Conservation (phyloP, 371 early-diverging fungal genomes). For the Dinochytrium kinnereticum region DNA sequence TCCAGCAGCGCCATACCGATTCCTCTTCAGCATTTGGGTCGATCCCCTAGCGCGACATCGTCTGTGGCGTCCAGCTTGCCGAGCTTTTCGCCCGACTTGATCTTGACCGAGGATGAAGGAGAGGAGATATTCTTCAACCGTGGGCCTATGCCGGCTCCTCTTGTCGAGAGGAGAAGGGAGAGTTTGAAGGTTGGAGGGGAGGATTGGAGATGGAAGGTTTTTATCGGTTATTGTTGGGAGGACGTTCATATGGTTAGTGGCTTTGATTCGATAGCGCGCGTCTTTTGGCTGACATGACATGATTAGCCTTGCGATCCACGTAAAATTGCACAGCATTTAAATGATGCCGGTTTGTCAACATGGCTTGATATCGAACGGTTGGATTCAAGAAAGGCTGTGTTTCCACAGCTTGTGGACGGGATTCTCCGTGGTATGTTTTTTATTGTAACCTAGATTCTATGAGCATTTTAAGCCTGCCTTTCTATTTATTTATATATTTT, state of each 20-base stretch:
- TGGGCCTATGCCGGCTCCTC: conserved; percentile 3
- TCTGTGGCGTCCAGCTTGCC: not conserved
- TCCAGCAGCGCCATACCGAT: not conserved
- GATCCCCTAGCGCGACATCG: not conserved
- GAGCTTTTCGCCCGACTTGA: conserved; percentile 5
- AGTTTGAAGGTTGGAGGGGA: not conserved
- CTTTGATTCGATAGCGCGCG: not conserved
- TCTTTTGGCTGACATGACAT: not conserved
- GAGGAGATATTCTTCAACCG: not conserved
- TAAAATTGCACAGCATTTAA: conserved; percentile 12
- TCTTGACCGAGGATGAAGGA: conserved; percentile 9
- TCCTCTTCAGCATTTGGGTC: not conserved
- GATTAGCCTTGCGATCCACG: conserved; percentile 18
- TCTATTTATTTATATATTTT: not conserved
- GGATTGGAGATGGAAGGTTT: not conserved
- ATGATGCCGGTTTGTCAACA: not conserved
- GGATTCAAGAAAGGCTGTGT: not conserved
- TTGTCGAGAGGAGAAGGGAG: not conserved
- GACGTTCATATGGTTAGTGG: conserved; percentile 2
- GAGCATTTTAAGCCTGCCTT: not conserved
- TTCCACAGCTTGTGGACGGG: conserved; percentile 7
- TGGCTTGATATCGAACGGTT: conserved; percentile 12
- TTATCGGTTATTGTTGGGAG: conserved; percentile 12
- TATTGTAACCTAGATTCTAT: not conserved
- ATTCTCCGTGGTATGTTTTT: not conserved